Percentiles rank a stretch among this genome's conserved stretches.
These are phyloP conservation scores for Cucurbitaria berberidis DNA, from an alignment of 2,329 filamentous ascomycete species.

Conservation along the genomic window DNA sequence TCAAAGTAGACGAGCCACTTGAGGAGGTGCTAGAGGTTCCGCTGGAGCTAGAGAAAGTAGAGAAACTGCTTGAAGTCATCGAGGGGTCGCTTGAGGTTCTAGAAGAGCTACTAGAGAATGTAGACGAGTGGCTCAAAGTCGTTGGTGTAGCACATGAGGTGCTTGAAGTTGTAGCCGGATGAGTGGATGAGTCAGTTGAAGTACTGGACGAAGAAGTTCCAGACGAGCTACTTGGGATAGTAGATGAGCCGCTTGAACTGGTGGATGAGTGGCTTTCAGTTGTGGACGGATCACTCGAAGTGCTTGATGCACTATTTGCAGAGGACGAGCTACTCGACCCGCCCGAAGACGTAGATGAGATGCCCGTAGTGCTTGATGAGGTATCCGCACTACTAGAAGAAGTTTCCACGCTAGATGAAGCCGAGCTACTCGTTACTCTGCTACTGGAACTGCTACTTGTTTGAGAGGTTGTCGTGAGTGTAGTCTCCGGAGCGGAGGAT, in stretches of 20 bases:
- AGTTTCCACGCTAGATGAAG: neutral
- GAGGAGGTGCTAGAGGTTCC: neutral
- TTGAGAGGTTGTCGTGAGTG: neutral
- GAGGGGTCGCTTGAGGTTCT: neutral
- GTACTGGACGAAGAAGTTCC: neutral
- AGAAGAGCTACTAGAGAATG: neutral
- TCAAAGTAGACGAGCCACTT: neutral
- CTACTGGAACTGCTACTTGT: constrained; percentile 1
- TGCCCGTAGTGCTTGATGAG: neutral
- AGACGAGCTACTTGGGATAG: too few relatives aligned
- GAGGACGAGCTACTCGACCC: neutral
- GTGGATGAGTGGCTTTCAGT: neutral
- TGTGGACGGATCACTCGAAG: neutral
- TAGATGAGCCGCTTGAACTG: neutral
- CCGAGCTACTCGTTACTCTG: neutral
- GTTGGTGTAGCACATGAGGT: neutral
- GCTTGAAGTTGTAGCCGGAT: neutral
- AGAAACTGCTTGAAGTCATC: neutral
- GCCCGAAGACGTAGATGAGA: constrained; percentile 1
- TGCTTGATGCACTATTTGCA: neutral
- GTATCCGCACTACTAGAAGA: neutral
- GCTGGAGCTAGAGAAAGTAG: neutral
- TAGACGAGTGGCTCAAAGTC: neutral
- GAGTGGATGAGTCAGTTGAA: neutral
- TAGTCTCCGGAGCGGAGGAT: neutral